Evolutionary conservation across 2,329 filamentous ascomycete genomes (phyloP), one percentile per base, ranked within the genome.

Genomic region (Huntiella moniliformis): DNA sequence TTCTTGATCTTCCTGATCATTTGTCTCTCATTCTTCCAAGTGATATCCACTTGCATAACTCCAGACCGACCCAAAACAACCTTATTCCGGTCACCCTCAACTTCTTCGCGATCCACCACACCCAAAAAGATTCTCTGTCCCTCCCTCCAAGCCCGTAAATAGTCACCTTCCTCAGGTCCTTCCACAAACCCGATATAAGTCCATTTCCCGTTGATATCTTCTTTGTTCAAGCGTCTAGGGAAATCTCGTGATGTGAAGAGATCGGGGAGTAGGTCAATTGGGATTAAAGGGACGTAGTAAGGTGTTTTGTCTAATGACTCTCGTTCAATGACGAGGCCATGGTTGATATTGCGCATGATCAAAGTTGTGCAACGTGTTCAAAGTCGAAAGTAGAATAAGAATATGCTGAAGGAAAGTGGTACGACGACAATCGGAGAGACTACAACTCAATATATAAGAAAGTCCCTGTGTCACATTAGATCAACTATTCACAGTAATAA

Each of bases 271-370:
- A 72, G 61, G 53, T 74, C 70, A 10, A 65, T 55, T 0, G 70
- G 62, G n/a, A 74, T 60, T n/a, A 74, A 61, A 5, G 71, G 71
- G 1, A 74, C 68, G 3, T 68, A 60, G 44, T 51, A 43, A 10
- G 36, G 34, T 33, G 18, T 12, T 42, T 38, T 55, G 34, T 53
- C 50, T n/a, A 59, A 56, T 1, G 55, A 52, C 2, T 54, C 56
- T 1, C 68, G 63, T 49, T 67, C 58, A 42, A 72, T 51, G 54
- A 67, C 72, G 56, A 57, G 57, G 5, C n/a, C 15, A 16, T 35
- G 37, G 13, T 35, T 50, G 8, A 17, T 36, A n/a, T 32, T 35
- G 13, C 41, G 15, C 13, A 36, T 32, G 11, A 5, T 13, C 7
- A 28, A 18, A 35, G n/a, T 34, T 15, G 28, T 6, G n/a, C n/a